Conservation (phyloP, 2,329 filamentous ascomycete genomes). For the Penicillium sp. region DNA sequence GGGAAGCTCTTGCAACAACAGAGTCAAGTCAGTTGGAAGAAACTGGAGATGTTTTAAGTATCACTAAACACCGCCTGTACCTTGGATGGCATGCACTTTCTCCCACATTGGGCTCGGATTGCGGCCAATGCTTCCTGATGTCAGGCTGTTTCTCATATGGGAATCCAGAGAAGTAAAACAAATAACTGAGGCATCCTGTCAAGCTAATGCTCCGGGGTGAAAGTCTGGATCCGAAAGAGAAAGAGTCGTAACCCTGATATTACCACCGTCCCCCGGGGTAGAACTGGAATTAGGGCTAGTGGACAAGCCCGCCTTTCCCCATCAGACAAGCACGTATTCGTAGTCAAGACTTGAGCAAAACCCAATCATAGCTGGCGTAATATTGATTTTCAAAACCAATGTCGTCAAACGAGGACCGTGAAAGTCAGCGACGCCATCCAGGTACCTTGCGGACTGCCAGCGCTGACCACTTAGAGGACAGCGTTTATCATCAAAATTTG, state of each 20-base stretch:
- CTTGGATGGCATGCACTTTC: too few species aligned
- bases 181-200: background rate
- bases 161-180: too few species aligned
- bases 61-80: too few species aligned
- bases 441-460: conserved; percentile 23
- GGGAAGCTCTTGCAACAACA: too few species aligned
- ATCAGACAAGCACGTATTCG: background rate
- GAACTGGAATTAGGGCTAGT: background rate
- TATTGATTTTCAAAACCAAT: conserved; percentile 6
- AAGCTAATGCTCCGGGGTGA: background rate
- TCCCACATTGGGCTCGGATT: too few species aligned
- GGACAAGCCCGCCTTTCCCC: background rate
- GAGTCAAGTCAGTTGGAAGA: too few species aligned
- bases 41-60: too few species aligned
- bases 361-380: conserved; percentile 2
- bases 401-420: conserved; percentile 25
- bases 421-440: conserved; percentile 14
- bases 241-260: background rate
- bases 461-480: conserved; percentile 15
- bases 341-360: background rate
- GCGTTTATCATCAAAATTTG: conserved; percentile 19
- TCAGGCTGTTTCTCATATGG: too few species aligned
- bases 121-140: too few species aligned
- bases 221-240: background rate
- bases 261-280: background rate